A percentile compares a stretch with the other conserved stretches of the same genome.
These are phyloP conservation scores for Aspergillus sp. DNA, from an alignment of 2,329 filamentous ascomycete species.

Conservation along the genomic window DNA sequence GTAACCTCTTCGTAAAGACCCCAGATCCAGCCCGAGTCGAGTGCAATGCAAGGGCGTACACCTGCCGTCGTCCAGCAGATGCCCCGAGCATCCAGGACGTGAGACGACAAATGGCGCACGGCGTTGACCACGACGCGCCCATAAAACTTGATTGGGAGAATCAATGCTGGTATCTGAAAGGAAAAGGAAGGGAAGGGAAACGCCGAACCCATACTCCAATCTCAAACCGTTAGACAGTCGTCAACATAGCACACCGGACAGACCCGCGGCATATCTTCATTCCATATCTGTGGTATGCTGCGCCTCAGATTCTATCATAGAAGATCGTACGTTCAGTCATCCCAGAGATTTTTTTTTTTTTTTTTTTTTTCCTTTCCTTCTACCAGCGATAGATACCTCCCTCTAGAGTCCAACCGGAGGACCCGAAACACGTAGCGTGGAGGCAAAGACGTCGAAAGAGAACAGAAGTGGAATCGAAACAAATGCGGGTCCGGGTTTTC, in stretches of 20 bases:
- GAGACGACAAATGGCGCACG: too few relatives aligned
- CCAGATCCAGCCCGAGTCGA: too few relatives aligned
- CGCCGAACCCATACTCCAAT: conserved; percentile 3
- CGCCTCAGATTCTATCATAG: conserved; percentile 7
- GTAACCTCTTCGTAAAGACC: too few relatives aligned
- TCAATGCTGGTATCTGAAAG: too few relatives aligned
- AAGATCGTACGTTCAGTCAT: conserved; percentile 8
- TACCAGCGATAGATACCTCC: conserved; percentile 28
- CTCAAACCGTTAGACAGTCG: conserved; percentile 4
- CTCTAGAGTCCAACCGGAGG: conserved; percentile 22
- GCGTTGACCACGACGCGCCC: too few relatives aligned
- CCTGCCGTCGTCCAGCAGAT: too few relatives aligned
- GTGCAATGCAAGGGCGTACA: too few relatives aligned
- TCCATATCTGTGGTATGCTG: neutral
- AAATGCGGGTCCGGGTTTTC: neutral
- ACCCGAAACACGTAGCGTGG: conserved; percentile 5
- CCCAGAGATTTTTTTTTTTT: neutral
- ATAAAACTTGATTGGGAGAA: too few relatives aligned
- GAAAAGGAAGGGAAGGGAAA: conserved; percentile 4
- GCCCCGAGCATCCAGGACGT: too few relatives aligned
- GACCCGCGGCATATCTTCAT: neutral
- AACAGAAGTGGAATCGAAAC: conserved; percentile 6
- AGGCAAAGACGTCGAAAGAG: conserved; percentile 11
- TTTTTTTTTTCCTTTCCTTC: conserved; percentile 12
- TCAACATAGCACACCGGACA: neutral